Evolutionary conservation across 345 rosid species (phyloP), one percentile per base, ranked within the genome.

Genomic region (Diplotaxis tenuifolia): DNA sequence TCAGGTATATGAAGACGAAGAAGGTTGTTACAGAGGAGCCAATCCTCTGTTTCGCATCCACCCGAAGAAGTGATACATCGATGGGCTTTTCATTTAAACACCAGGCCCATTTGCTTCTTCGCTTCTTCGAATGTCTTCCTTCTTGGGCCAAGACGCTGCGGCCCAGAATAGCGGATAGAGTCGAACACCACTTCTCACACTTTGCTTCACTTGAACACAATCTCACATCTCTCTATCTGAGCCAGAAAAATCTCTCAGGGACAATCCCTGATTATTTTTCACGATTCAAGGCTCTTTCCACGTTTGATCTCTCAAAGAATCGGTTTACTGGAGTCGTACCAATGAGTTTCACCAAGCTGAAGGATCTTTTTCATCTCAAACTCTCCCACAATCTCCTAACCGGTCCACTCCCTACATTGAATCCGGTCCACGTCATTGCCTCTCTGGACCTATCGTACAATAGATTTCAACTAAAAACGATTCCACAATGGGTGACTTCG

Each of bases 381-480:
- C 25, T 90, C 34, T 81, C 94, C 14, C 84, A 70, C 68, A 90
- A 88, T 76, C 74, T 74, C 45, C 81, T 90, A 45, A 65, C 28
- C 7, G 90, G 81, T 76, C 96, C 92, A 7, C 88, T 90, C 65
- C 96, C 96, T 7, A 47, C 2, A 0, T 57, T 90, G 85, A 65
- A 70, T 82, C 47, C 72, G 38, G 87, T 83, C 3, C 81, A 73
- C 72, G 89, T 88, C 3, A 88, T 88, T 16, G 89, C 84, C 23
- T 83, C 87, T 8, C 83, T 91, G 12, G 88, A 91, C 78, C 73
- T 88, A 6, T 91, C 95, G 0, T 74, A 88, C 75, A 88, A 31
- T 9, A 31, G 1, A 31, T 31, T 31, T 31, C 36, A 31, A 9
- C 36, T 31, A 2, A 7, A 31, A 31, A 31, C 36, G 36, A 31